Evolutionary conservation across 192 early-diverging fungal genomes (phyloP).

Genomic region (Dissophora globulifera): DNA sequence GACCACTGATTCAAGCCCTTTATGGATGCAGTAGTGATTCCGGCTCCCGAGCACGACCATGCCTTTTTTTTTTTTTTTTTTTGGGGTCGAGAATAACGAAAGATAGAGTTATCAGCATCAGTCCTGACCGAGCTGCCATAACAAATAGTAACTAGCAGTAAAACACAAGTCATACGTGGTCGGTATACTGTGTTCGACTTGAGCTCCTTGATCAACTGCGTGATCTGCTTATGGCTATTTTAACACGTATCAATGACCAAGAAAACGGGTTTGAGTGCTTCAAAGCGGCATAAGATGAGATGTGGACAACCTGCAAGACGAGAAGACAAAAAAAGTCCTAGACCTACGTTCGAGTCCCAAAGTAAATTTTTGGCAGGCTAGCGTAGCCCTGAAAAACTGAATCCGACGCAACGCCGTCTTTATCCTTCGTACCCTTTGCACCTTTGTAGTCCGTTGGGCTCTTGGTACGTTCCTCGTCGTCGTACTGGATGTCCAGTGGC

Average conservation of each 20-base stretch:
- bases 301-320: background rate
- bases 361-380: constrained; percentile 30
- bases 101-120: no score
- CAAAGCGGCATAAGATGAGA: no score
- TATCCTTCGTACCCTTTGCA: background rate
- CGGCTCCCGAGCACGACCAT: constrained; percentile 68
- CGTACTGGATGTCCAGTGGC: constrained; percentile 18
- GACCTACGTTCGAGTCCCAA: constrained; percentile 46
- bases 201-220: constrained; percentile 63
- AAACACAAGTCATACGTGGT: constrained; percentile 41
- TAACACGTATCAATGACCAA: no score
- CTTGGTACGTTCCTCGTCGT: background rate
- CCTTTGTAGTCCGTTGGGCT: background rate
- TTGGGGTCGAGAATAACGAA: no score
- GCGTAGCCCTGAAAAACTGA: no score
- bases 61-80: background rate
- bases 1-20: constrained; percentile 25
- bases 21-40: constrained; percentile 70
- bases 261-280: no score
- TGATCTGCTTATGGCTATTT: constrained; percentile 73
- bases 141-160: no score
- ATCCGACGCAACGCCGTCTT: no score
- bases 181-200: constrained; percentile 55
- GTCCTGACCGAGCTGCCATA: no score
- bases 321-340: no score